Conservation (phyloP, 208 protist species). For the Angomonas deanei region DNA sequence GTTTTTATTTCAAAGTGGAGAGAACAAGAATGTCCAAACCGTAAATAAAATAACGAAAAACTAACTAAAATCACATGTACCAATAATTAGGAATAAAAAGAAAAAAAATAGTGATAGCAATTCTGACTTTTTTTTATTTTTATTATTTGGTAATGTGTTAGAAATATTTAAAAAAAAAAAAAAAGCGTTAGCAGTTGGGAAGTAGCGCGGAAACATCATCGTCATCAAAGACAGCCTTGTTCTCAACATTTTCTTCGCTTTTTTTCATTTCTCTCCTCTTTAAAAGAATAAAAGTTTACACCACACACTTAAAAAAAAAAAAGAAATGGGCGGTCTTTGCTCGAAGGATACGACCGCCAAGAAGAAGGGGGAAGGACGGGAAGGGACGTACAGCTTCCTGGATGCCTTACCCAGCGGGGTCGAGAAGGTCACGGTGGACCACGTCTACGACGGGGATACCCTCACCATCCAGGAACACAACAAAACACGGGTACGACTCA, state of each 20-base stretch:
- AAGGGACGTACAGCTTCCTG: constrained; percentile 23
- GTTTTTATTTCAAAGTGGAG: too few species aligned
- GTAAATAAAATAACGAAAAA: too few species aligned
- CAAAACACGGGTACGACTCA: constrained; percentile 32
- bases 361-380: not conserved
- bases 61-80: not conserved
- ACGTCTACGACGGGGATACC: constrained; percentile 68
- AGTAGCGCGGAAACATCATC: not conserved
- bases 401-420: constrained; percentile 18
- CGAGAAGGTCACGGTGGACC: constrained; percentile 29
- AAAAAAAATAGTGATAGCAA: too few species aligned
- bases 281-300: not conserved
- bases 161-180: not conserved
- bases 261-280: not conserved
- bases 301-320: not conserved
- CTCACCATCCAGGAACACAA: constrained; percentile 39
- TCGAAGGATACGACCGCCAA: not conserved
- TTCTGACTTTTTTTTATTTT: not conserved
- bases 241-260: not conserved
- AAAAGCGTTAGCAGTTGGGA: not conserved
- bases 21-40: too few species aligned
- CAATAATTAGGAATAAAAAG: not conserved
- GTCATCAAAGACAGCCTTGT: too few species aligned
- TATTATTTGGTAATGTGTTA: not conserved
- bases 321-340: not conserved